Base-by-base conservation (phyloP, 345 rosid species). In the Hibiscus syriacus region DNA sequence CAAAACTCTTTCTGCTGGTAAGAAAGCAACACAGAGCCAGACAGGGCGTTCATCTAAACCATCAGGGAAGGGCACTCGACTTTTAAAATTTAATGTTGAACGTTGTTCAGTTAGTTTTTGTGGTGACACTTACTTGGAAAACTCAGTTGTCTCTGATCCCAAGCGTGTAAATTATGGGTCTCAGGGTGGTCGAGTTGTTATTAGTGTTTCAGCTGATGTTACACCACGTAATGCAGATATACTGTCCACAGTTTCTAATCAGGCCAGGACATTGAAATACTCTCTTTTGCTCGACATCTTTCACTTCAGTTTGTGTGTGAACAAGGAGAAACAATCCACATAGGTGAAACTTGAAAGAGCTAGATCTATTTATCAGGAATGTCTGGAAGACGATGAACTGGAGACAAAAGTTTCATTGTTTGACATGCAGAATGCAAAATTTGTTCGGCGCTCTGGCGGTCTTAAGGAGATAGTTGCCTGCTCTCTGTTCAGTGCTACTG, bases 81-180 rank as follows among this genome's bases (percentile, higher is more conserved):
- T n/a, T n/a, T n/a, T n/a, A n/a, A n/a, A n/a, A n/a, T n/a, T n/a
- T n/a, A n/a, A n/a, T n/a, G n/a, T n/a, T n/a, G n/a, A n/a, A n/a
- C n/a, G n/a, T n/a, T n/a, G n/a, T n/a, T n/a, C n/a, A n/a, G n/a
- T n/a, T n/a, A n/a, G n/a, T n/a, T n/a, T n/a, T n/a, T n/a, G n/a
- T n/a, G n/a, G n/a, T n/a, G 87, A 90, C 1, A 74, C 88, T 20
- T 76, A 79, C 67, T 67, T 90, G 89, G 97, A 90, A 17, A 85
- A 84, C 66, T 67, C 85, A 59, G 70, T 76, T 76, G 78, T 90
- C 73, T 85, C 80, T 13, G 96, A 93, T 80, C 96, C 98, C 63
- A 93, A 93, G 82, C 88, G 89, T 61, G 96, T 93, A 74, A 90
- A 90, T 83, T n/a, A n/a, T n/a, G n/a, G n/a, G n/a, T n/a, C n/a